Conservation (phyloP, 164 flowering plant genomes). For the Platanus orientalis region DNA sequence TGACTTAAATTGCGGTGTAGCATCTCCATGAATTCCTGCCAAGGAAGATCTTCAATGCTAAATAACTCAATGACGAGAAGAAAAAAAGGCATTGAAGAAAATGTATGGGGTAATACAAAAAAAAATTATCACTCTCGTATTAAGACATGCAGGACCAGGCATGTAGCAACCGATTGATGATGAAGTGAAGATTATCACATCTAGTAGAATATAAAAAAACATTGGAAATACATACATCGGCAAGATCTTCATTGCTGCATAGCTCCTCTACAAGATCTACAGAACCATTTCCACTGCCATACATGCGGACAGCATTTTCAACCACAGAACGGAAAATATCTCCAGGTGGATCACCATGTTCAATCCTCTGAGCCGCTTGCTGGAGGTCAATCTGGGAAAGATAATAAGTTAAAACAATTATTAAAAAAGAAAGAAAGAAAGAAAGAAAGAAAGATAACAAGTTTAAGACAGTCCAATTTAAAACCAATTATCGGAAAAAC, state of each 20-base stretch:
- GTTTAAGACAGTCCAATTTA: too few species aligned
- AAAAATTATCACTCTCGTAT: too few species aligned
- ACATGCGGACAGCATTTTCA: conserved; percentile 36
- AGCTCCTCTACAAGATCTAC: conserved; percentile 45
- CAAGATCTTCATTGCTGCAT: conserved; percentile 49
- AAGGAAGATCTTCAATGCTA: neutral
- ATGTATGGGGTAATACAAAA: neutral
- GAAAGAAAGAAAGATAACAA: too few species aligned
- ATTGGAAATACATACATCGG: conserved; percentile 35
- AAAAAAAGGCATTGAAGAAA: neutral
- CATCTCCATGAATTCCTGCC: conserved; percentile 67
- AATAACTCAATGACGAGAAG: neutral
- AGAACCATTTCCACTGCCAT: conserved; percentile 20
- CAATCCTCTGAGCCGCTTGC: conserved; percentile 43
- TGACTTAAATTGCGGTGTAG: conserved; percentile 36
- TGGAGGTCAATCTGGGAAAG: conserved; percentile 39
- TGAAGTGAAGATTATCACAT: neutral
- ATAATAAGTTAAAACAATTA: neutral
- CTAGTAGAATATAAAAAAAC: neutral
- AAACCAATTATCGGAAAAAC: too few species aligned
- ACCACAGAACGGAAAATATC: conserved; percentile 57
- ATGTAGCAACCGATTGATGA: too few species aligned
- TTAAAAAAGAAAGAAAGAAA: neutral
- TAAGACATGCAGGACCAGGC: too few species aligned
- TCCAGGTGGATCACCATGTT: conserved; percentile 38